phyloP scores from a whole-genome alignment of 345 rosid genomes.

The Gossypium stocksii region DNA sequence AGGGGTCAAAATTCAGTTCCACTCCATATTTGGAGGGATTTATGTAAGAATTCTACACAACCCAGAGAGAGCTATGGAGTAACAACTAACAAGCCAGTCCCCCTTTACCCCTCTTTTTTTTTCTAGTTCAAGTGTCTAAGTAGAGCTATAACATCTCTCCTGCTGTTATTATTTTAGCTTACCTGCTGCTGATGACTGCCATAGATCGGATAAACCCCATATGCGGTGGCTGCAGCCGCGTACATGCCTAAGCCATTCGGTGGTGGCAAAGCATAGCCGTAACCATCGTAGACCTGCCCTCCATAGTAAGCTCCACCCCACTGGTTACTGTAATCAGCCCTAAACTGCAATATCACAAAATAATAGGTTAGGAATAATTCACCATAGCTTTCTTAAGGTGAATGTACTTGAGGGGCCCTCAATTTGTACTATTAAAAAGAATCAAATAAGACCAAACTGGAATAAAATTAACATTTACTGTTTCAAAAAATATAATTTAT shows the following conservation, averaged over 20 bases:
- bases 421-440: too few species aligned
- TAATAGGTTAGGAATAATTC: not conserved
- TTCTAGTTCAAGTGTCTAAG: conserved; percentile 21
- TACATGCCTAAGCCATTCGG: conserved; percentile 81
- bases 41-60: conserved; percentile 37
- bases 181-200: conserved; percentile 92
- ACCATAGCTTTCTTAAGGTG: not conserved
- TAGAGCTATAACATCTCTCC: conserved; percentile 16
- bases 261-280: conserved; percentile 71
- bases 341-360: conserved; percentile 39
- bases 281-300: conserved; percentile 75
- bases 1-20: conserved; percentile 68
- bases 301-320: conserved; percentile 78
- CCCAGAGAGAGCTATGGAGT: conserved; percentile 19
- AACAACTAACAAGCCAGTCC: conserved; percentile 19
- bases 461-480: too few species aligned
- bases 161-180: conserved; percentile 48
- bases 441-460: too few species aligned
- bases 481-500: too few species aligned
- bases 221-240: conserved; percentile 30
- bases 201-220: conserved; percentile 77
- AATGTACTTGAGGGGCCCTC: too few species aligned
- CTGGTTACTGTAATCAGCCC: conserved; percentile 71
- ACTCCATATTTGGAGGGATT: conserved; percentile 43
- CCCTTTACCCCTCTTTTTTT: conserved; percentile 18